Evolutionary conservation across 345 rosid genomes (phyloP).

Genomic region (Xanthoceras sorbifolium): DNA sequence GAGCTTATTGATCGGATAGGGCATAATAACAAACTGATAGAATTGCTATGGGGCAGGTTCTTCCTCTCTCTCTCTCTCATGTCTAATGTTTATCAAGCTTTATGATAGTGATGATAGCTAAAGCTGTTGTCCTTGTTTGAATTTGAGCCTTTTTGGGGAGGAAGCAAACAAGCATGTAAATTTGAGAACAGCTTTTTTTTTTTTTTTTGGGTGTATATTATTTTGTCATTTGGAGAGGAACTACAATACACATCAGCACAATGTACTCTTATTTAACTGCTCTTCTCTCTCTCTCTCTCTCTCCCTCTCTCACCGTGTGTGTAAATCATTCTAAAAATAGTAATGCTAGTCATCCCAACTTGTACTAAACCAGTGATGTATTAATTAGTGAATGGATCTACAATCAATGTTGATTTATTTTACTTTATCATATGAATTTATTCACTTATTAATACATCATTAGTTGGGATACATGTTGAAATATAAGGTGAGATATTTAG

Average conservation of each 20-base stretch:
- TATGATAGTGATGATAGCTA: slow-evolving; percentile 25
- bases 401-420: no score
- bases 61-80: slow-evolving; percentile 1
- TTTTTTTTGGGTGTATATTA: slow-evolving; percentile 42
- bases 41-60: slow-evolving; percentile 19
- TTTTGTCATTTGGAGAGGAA: slow-evolving; percentile 24
- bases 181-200: slow-evolving; percentile 46
- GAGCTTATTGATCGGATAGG: slow-evolving; percentile 23
- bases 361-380: no score
- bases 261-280: slow-evolving; percentile 15
- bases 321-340: not conserved
- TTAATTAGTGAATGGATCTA: no score
- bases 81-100: slow-evolving; percentile 10
- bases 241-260: slow-evolving; percentile 6
- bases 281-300: not conserved
- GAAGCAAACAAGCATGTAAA: slow-evolving; percentile 55
- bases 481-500: no score
- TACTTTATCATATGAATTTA: no score
- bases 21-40: slow-evolving; percentile 17
- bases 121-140: slow-evolving; percentile 36
- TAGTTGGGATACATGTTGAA: no score
- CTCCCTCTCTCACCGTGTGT: not conserved
- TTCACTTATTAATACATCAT: no score
- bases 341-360: no score
- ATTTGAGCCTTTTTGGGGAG: slow-evolving; percentile 28